Conservation (phyloP, 2,329 filamentous ascomycete species). For the Aspergillus chevalieri region DNA sequence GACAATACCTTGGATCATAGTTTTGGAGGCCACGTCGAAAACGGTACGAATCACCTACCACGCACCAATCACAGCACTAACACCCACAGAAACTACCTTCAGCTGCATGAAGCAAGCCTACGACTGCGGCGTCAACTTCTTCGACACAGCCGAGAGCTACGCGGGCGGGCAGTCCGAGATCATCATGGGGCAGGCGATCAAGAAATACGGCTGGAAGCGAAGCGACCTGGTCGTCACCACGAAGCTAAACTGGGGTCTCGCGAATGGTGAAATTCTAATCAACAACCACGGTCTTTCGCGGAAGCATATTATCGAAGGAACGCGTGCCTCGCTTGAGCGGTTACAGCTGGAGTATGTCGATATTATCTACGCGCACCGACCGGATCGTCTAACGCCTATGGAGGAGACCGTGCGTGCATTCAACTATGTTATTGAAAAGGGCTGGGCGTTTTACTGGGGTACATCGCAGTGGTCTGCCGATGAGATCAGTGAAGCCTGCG, state of each 20-base stretch:
- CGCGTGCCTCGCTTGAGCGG: slow-evolving; percentile 53
- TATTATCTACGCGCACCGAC: slow-evolving; percentile 64
- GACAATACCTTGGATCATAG: slow-evolving; percentile 24
- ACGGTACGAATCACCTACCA: slow-evolving; percentile 40
- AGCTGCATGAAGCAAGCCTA: slow-evolving; percentile 49
- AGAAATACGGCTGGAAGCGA: slow-evolving; percentile 52
- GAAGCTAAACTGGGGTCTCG: slow-evolving; percentile 53
- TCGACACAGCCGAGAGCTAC: slow-evolving; percentile 51
- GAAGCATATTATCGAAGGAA: slow-evolving; percentile 65
- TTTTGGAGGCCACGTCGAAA: slow-evolving; percentile 61
- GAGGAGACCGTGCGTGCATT: slow-evolving; percentile 67
- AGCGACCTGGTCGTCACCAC: slow-evolving; percentile 43
- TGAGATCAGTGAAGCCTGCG: slow-evolving; percentile 60
- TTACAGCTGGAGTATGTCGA: slow-evolving; percentile 64
- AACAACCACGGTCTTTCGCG: slow-evolving; percentile 65
- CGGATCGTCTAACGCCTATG: slow-evolving; percentile 62
- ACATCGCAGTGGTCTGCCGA: slow-evolving; percentile 64
- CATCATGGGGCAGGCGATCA: slow-evolving; percentile 52
- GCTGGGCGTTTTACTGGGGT: slow-evolving; percentile 66
- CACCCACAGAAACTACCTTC: slow-evolving; percentile 16
- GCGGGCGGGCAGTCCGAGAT: slow-evolving; percentile 48
- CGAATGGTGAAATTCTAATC: slow-evolving; percentile 55
- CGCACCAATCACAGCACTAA: not conserved
- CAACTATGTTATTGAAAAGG: slow-evolving; percentile 63
- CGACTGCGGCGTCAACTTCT: slow-evolving; percentile 53